phyloP scores from a whole-genome alignment of 2,329 filamentous ascomycete genomes.

The Calonectria henricotiae region DNA sequence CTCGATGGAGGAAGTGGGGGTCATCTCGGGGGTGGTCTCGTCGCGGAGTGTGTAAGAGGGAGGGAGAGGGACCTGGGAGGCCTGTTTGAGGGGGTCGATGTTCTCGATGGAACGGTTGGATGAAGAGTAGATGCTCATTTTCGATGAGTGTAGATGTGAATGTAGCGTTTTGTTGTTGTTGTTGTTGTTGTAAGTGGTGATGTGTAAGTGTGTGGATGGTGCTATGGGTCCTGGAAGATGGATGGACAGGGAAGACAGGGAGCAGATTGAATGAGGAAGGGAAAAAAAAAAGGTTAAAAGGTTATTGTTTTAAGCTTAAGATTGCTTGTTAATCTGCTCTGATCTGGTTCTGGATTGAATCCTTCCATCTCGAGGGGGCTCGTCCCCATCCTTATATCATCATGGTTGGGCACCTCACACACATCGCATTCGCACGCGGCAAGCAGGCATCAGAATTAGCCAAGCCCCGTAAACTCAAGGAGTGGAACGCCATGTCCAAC shows the following conservation, averaged over 20 bases:
- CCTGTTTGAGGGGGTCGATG: constrained; percentile 48
- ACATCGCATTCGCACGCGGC: constrained; percentile 2
- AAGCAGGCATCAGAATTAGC: constrained; percentile 1
- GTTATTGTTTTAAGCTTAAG: constrained; percentile 31
- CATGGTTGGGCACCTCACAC: neutral
- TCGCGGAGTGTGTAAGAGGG: constrained; percentile 44
- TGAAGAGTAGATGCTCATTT: constrained; percentile 43
- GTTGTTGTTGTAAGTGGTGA: neutral
- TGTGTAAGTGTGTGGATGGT: constrained; percentile 1
- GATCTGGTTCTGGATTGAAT: constrained; percentile 14
- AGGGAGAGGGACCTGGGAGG: constrained; percentile 43
- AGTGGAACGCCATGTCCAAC: constrained; percentile 23
- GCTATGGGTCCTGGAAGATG: neutral
- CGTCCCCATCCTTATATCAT: constrained; percentile 45
- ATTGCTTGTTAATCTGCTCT: constrained; percentile 21
- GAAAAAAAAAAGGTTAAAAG: neutral
- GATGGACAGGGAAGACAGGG: neutral
- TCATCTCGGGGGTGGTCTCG: constrained; percentile 29
- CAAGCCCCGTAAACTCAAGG: constrained; percentile 29
- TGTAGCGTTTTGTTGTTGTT: neutral
- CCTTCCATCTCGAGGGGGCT: neutral
- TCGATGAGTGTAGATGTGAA: constrained; percentile 19
- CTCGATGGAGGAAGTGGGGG: constrained; percentile 27
- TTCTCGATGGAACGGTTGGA: constrained; percentile 43
- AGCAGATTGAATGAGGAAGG: neutral